Conservation (phyloP, 768 basidiomycete species). For the Trametes cubensis region DNA sequence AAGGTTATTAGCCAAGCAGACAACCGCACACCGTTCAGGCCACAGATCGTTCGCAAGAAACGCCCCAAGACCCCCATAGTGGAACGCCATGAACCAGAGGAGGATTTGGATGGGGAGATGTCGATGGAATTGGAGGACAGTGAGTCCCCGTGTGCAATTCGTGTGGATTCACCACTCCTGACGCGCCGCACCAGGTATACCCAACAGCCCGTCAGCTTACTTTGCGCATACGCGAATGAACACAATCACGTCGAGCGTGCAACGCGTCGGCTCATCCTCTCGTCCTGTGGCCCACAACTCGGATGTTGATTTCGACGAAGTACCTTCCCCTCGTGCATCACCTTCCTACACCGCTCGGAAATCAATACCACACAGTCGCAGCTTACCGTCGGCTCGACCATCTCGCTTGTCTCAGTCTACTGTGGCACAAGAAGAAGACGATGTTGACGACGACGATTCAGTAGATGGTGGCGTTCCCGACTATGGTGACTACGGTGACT, state of each 20-base stretch:
- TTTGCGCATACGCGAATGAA: constrained; percentile 33
- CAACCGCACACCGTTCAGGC: constrained; percentile 60
- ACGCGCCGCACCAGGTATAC: constrained; percentile 26
- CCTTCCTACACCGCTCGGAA: constrained; percentile 24
- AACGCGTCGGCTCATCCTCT: constrained; percentile 37
- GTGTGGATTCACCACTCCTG: neutral
- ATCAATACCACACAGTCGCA: constrained; percentile 22
- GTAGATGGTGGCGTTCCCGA: constrained; percentile 18
- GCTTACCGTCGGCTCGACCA: constrained; percentile 23
- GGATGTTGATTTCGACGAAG: constrained; percentile 39
- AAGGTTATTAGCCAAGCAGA: constrained; percentile 72
- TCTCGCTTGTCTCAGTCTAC: constrained; percentile 31
- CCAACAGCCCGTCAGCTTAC: constrained; percentile 36
- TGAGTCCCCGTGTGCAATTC: constrained; percentile 36
- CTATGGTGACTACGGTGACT: constrained; percentile 20
- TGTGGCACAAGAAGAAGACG: constrained; percentile 22
- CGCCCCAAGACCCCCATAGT: constrained; percentile 36
- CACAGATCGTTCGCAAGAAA: constrained; percentile 48
- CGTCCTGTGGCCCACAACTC: constrained; percentile 34
- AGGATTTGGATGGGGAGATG: constrained; percentile 64
- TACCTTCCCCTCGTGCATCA: constrained; percentile 38
- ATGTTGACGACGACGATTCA: constrained; percentile 23
- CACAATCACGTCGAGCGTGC: constrained; percentile 34
- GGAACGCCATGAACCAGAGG: constrained; percentile 29
- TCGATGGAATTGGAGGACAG: constrained; percentile 80